Base-by-base conservation (phyloP, 495 filamentous ascomycete species). In the Lichina pygmaea region DNA sequence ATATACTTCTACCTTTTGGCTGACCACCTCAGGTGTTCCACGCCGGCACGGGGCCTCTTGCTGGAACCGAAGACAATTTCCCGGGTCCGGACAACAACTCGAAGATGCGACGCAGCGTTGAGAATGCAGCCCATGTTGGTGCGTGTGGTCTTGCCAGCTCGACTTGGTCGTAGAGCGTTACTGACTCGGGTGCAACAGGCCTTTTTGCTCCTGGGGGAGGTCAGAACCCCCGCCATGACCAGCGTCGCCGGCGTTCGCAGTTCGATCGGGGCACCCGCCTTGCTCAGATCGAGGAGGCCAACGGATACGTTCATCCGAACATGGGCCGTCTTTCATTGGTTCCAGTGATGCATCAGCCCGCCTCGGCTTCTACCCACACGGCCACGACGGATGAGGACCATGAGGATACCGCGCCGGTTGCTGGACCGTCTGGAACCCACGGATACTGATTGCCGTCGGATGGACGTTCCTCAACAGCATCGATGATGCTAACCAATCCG, bases 101-200 rank as follows among this genome's bases (percentile, higher is more conserved):
- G 9, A 86, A 86, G 63, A 78, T 85, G 68, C 76, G 78, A 54
- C 71, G 82, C 41, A 82, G 77, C 58, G 74, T 80, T 43, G 78
- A 85, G 50, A 86, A 86, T 53, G 82, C 82, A 11, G 77, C 83
- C 57, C 76, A 85, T 54, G 75, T 86, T 50, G 82, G 82, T 78
- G 56, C 55, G 77, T 70, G 41, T 17, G 32, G 42, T 43, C 32
- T 6, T 53, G n/a, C 50, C 39, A 17, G 44, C 44, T 16, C 38
- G 33, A 12, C 24, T 41, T 33, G 15, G 41, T 31, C 33, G 1
- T 11, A 39, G 36, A 39, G 1, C 6, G 11, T 39, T 39, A 15
- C 33, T 40, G n/a, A 44, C 10, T 11, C 44, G 10, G 31, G 15
- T 45, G 46, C 11, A 54, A 17, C 44, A 79, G 77, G 77, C 5